Base-by-base conservation (phyloP, 2,329 filamentous ascomycete species). In the Huntiella savannae region DNA sequence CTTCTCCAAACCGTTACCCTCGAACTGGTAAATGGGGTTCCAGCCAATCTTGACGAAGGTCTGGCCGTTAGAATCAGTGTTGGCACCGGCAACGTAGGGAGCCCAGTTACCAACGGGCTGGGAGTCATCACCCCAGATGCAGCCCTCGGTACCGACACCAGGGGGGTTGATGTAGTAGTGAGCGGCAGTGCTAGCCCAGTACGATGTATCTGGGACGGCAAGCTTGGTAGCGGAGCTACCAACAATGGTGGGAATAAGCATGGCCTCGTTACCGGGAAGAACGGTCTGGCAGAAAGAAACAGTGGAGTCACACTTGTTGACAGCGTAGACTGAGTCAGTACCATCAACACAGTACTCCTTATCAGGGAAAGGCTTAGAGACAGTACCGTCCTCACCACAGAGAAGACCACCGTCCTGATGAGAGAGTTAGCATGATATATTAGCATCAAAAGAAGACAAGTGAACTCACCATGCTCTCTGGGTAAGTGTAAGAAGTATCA, bases 131-230 rank as follows among this genome's bases (percentile, higher is more conserved):
- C 82, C 80, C 82, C 82, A 87, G 48, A 79, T 61, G 58, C 82
- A 88, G 43, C 72, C 81, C 43, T 75, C 69, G 4, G 65, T 63
- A 4, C 69, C 63, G 40, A 74, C 66, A 50, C 82, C 82, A 33
- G 82, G 82, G 28, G 78, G 70, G 62, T 87, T 87, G 63, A 87
- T 73, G 56, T 87, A 87, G 61, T 72, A 86, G 74, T 88, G 82
- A 49, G 82, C 79, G 49, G 81, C 73, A 10, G 82, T 86, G 39
- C 63, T 61, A 53, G 68, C 73, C 82, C 81, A 87, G 61, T 87
- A 87, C 47, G 63, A 68, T 13, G 68, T 62, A 48, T 68, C 77
- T 6, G 82, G 82, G 33, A 87, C 80, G 43, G 82, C 80, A 46
- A 88, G 65, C 11, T 46, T 47, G 34, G 50, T 37, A n/a, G 67